Conservation (phyloP, 352 stramenopile species). For the Lagenidium sp. region DNA sequence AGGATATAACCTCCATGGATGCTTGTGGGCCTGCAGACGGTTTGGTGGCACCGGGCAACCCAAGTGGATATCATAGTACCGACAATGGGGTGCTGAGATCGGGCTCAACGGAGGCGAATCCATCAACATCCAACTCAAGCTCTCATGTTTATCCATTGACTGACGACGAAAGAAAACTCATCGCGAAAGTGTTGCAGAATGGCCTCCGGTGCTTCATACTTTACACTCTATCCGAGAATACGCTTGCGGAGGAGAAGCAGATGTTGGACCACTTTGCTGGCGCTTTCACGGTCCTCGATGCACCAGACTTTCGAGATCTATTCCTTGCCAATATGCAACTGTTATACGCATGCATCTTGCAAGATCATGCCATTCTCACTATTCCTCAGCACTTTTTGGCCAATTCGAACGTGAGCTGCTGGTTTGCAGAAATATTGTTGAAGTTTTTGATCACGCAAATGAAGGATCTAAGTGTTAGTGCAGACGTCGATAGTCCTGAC, state of each 20-base stretch:
- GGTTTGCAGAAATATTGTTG: conserved; percentile 93
- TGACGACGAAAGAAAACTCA: conserved; percentile 88
- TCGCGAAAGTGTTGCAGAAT: conserved; percentile 91
- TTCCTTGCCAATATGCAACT: conserved; percentile 87
- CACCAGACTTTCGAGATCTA: conserved; percentile 89
- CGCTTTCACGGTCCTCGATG: conserved; percentile 95
- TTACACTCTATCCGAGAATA: conserved; percentile 88
- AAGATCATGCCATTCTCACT: conserved; percentile 90
- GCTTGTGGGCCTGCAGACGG: too few relatives aligned
- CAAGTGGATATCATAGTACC: conserved; percentile 12
- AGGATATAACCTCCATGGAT: conserved; percentile 77
- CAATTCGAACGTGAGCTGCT: conserved; percentile 90
- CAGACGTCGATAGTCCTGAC: conserved; percentile 68
- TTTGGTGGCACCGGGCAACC: too few relatives aligned
- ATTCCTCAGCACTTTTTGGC: conserved; percentile 94
- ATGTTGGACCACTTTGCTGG: conserved; percentile 96
- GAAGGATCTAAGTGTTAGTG: conserved; percentile 83
- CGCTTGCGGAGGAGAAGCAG: conserved; percentile 89
- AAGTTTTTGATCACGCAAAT: conserved; percentile 94
- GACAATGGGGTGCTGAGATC: neutral
- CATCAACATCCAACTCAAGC: neutral
- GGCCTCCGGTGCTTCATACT: conserved; percentile 91
- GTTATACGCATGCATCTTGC: conserved; percentile 90
- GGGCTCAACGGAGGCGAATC: conserved; percentile 3
- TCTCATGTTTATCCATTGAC: conserved; percentile 83